phyloP scores from a whole-genome alignment of 2,329 filamentous ascomycete species.

The Claviceps sp. region DNA sequence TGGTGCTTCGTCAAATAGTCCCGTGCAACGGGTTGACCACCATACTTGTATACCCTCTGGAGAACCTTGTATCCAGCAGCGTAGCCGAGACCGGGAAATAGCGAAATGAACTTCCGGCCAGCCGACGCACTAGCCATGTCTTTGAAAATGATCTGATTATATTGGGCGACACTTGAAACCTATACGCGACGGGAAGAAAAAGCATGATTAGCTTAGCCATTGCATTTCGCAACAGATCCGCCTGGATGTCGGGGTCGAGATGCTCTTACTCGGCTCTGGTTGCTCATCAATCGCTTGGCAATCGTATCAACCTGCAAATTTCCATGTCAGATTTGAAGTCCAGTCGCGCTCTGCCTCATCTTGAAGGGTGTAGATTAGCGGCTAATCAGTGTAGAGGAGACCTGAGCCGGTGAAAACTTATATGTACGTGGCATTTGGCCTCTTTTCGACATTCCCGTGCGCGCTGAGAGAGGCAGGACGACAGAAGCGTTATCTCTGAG shows the following conservation, averaged over 20 bases:
- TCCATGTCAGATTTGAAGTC: background rate
- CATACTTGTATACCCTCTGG: slow-evolving; percentile 97
- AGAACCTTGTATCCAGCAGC: slow-evolving; percentile 96
- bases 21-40: slow-evolving; percentile 86
- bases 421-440: too few species aligned
- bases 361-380: too few species aligned
- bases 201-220: slow-evolving; percentile 9
- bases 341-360: background rate
- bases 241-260: background rate
- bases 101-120: slow-evolving; percentile 74
- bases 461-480: too few species aligned
- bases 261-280: slow-evolving; percentile 53
- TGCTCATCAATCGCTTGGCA: slow-evolving; percentile 98
- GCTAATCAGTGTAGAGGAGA: too few species aligned
- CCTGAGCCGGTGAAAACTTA: too few species aligned
- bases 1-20: slow-evolving; percentile 78
- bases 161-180: slow-evolving; percentile 34
- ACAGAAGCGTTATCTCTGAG: too few species aligned
- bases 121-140: slow-evolving; percentile 63
- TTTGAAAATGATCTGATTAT: slow-evolving; percentile 91
- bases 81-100: slow-evolving; percentile 95
- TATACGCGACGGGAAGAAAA: slow-evolving; percentile 7
- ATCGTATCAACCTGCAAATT: slow-evolving; percentile 75
- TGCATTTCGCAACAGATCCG: background rate
- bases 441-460: too few species aligned